A percentile compares a stretch with the other conserved stretches of the same genome.
Evolutionary conservation across 2,329 filamentous ascomycete genomes (phyloP).

Genomic region (Blastomyces gilchristii): DNA sequence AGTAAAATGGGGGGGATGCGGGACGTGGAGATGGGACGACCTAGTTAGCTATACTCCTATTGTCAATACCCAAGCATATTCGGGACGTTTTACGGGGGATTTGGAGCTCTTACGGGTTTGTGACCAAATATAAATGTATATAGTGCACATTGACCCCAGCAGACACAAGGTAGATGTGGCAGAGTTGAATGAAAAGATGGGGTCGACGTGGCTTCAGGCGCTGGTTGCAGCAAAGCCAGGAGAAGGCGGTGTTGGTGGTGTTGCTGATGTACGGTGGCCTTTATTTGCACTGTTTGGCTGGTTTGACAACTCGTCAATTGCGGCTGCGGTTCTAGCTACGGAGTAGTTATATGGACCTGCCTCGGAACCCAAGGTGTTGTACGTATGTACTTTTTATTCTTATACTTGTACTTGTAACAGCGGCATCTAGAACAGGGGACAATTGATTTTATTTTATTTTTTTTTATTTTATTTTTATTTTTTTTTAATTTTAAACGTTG

Average conservation of each 20-base stretch:
- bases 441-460: no score
- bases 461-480: no score
- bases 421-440: no score
- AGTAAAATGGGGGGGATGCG: background rate
- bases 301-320: background rate
- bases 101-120: background rate
- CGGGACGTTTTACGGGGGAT: background rate
- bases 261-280: slow-evolving; percentile 11
- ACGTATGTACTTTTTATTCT: background rate
- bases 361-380: no score
- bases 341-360: no score
- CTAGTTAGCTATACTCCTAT: background rate
- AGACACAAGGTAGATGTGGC: background rate
- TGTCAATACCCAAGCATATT: slow-evolving; percentile 3
- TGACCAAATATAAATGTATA: background rate
- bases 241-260: slow-evolving; percentile 1
- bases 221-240: background rate
- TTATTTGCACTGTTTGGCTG: slow-evolving; percentile 1
- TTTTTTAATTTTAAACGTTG: no score
- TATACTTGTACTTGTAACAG: background rate
- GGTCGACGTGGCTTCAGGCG: slow-evolving; percentile 1
- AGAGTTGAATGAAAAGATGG: background rate
- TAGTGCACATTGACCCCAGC: background rate
- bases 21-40: background rate
- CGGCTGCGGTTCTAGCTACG: no score